Evolutionary conservation across 2,329 filamentous ascomycete species (phyloP).

Genomic region (Scytalidium lignicola): DNA sequence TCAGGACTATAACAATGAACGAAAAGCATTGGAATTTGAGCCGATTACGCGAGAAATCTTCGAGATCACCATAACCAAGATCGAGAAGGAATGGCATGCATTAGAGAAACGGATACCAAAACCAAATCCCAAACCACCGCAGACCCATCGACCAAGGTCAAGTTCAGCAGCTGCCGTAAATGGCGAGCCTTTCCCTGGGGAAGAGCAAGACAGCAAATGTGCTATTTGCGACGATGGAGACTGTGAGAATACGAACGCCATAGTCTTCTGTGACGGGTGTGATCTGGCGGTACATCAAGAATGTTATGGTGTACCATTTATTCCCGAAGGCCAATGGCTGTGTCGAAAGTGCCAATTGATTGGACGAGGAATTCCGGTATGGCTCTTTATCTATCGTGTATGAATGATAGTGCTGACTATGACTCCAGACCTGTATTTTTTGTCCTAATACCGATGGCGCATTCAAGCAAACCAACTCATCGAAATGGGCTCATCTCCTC

Average conservation of each 20-base stretch:
- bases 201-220: slow-evolving; percentile 96
- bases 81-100: slow-evolving; percentile 97
- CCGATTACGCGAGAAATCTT: slow-evolving; percentile 89
- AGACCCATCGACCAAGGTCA: slow-evolving; percentile 87
- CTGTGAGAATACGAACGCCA: slow-evolving; percentile 98
- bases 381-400: slow-evolving; percentile 23
- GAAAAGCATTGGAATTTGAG: slow-evolving; percentile 70
- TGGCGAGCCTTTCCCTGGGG: slow-evolving; percentile 79
- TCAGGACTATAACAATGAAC: slow-evolving; percentile 72
- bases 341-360: slow-evolving; percentile 96
- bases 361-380: slow-evolving; percentile 79
- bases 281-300: slow-evolving; percentile 97
- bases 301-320: slow-evolving; percentile 97
- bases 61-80: slow-evolving; percentile 97
- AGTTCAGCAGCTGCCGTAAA: slow-evolving; percentile 95
- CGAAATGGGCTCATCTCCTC: slow-evolving; percentile 93
- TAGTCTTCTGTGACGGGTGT: slow-evolving; percentile 97
- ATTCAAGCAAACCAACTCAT: slow-evolving; percentile 95
- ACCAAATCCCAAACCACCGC: slow-evolving; percentile 90
- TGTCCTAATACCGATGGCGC: slow-evolving; percentile 96
- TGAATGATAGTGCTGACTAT: slow-evolving; percentile 11
- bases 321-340: slow-evolving; percentile 96
- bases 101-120: slow-evolving; percentile 96
- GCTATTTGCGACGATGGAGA: slow-evolving; percentile 99
- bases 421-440: slow-evolving; percentile 79